Evolutionary conservation across 805 yeast genomes (phyloP).

Genomic region (Suhomyces sp.): DNA sequence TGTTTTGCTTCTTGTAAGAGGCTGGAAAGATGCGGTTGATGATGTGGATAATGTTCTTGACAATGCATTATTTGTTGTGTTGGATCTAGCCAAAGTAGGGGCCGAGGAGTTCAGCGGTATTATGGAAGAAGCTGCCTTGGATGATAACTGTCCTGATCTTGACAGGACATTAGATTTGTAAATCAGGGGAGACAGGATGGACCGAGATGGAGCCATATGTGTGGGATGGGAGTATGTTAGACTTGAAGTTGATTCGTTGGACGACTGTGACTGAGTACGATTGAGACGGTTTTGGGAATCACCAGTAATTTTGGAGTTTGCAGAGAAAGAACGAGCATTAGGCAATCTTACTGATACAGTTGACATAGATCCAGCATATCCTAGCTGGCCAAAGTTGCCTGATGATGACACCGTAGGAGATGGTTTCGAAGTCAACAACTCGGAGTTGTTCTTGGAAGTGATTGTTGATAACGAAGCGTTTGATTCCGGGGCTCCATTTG

Average conservation of each 20-base stretch:
- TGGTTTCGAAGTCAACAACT: neutral
- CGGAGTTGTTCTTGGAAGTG: conserved; percentile 7
- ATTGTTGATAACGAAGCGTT: conserved; percentile 11
- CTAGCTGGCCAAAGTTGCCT: neutral
- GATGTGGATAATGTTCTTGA: neutral
- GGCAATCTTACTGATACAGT: neutral
- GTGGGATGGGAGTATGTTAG: neutral
- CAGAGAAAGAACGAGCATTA: neutral
- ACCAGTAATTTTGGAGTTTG: neutral
- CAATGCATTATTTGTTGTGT: neutral
- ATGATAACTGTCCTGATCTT: neutral
- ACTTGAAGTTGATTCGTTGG: conserved; percentile 1
- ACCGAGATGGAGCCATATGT: neutral
- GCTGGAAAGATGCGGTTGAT: conserved; percentile 9
- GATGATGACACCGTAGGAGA: neutral
- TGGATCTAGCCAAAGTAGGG: neutral
- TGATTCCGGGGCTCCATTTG: neutral
- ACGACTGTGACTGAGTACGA: neutral
- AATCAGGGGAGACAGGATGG: conserved; percentile 3
- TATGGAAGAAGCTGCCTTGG: neutral
- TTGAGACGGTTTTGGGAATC: neutral
- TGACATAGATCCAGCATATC: neutral
- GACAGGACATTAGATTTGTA: neutral
- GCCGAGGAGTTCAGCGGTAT: neutral
- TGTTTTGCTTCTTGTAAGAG: conserved; percentile 30